Base-by-base conservation (phyloP, 1,284 basidiomycete genomes). In the Peniophora sp. region DNA sequence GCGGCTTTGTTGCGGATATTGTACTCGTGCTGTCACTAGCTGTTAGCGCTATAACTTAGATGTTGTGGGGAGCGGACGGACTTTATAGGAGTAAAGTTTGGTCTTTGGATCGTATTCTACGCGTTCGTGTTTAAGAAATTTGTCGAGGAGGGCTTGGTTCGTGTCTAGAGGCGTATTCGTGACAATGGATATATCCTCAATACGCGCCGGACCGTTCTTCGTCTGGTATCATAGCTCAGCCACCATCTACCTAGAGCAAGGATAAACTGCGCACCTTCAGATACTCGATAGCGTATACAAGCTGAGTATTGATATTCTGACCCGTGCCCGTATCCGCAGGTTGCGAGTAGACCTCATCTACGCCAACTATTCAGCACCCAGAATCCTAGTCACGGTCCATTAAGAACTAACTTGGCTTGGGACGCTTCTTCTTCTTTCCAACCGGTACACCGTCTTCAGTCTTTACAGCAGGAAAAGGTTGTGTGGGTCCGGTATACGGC, bases 281-380 rank as follows among this genome's bases (percentile, higher is more conserved):
- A 62, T 88, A 79, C 60, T 84, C 83, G 32, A 96, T 82, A 10
- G 87, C 88, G 60, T 90, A 91, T 2, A 92, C 81, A 35, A 96
- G 75, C 65, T 93, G 90, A 0, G 92, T 95, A 61, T 89, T 90
- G 55, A 89, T 76, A 69, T 95, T 89, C 45, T 70, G 76, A 8
- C 90, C 91, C 8, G 83, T 81, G 8, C 89, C 89, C 2, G 88
- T 92, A 61, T 91, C 83, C 22, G 84, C 83, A 3, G 92, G 90
- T 64, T 94, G 91, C 14, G 90, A 89, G 66, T 84, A 91, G 14
- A 91, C 85, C 53, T 85, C 69, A 69, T 79, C 82, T 85, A 58
- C 44, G 43, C 27, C 5, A 5, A 6, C 27, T 5, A 5, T 32
- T 32, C 27, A 32, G 27, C 27, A 32, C 27, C 27, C 27, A 32